Conservation (phyloP, 1,284 basidiomycete species). For the Crucibulum cyathiforme region DNA sequence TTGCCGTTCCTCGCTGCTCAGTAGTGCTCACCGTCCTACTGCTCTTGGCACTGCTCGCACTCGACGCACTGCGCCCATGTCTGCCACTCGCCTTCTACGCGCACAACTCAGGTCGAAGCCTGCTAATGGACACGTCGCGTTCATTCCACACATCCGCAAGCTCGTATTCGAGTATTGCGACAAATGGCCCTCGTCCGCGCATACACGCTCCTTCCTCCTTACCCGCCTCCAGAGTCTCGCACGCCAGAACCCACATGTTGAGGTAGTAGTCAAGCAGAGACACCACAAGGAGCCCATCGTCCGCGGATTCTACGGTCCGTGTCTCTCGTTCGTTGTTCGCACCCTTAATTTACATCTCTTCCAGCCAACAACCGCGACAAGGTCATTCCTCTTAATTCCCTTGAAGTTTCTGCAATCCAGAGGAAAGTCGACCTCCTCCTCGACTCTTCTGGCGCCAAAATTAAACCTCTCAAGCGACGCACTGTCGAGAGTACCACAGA, state of each 20-base stretch:
- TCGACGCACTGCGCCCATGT: constrained; percentile 19
- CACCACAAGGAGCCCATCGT: constrained; percentile 76
- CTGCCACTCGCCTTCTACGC: constrained; percentile 43
- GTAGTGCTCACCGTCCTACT: constrained; percentile 4
- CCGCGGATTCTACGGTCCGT: constrained; percentile 76
- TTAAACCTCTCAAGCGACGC: constrained; percentile 74
- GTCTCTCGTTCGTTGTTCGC: constrained; percentile 3
- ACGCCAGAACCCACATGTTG: constrained; percentile 76
- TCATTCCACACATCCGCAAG: constrained; percentile 78
- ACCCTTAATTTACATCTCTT: constrained; percentile 14
- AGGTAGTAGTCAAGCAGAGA: constrained; percentile 78
- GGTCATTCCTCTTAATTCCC: constrained; percentile 74
- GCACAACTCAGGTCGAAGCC: constrained; percentile 66
- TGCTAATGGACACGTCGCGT: constrained; percentile 73
- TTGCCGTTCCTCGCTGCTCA: constrained; percentile 9
- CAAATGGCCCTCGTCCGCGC: constrained; percentile 75
- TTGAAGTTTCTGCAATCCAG: constrained; percentile 73
- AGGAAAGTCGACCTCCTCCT: constrained; percentile 82
- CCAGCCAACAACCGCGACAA: constrained; percentile 82
- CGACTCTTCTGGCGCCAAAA: constrained; percentile 84
- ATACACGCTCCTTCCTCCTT: constrained; percentile 71
- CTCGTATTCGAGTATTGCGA: constrained; percentile 87
- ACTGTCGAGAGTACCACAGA: constrained; percentile 80
- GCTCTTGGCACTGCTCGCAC: constrained; percentile 15
- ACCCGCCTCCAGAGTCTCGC: constrained; percentile 70